Percentiles rank a stretch among this genome's conserved stretches.
Evolutionary conservation across 352 stramenopile species (phyloP).

Genomic region (Phytophthora nicotianae): DNA sequence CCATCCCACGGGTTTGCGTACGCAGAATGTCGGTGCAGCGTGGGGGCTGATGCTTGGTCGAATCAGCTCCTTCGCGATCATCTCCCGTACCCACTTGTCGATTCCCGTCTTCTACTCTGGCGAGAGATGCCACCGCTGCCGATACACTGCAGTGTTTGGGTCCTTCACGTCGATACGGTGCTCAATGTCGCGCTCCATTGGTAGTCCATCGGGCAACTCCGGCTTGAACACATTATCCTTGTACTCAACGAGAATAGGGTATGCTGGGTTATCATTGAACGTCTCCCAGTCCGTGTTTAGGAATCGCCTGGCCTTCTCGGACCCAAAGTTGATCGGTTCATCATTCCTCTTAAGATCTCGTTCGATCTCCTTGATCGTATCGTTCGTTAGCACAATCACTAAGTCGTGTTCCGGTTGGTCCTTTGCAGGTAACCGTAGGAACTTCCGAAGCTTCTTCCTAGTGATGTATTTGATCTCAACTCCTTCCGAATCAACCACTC

Average conservation of each 20-base stretch:
- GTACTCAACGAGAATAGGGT: neutral
- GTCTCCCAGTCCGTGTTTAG: neutral
- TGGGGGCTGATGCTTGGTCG: slow-evolving; percentile 28
- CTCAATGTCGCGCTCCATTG: neutral
- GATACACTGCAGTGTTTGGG: neutral
- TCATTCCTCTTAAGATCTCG: slow-evolving; percentile 1
- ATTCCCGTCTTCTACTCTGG: neutral
- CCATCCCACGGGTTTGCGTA: slow-evolving; percentile 34
- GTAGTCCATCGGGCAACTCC: no score
- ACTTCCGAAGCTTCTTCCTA: slow-evolving; percentile 23
- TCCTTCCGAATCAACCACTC: slow-evolving; percentile 13
- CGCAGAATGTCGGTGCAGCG: slow-evolving; percentile 32
- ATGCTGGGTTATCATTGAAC: neutral
- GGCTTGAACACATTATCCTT: neutral
- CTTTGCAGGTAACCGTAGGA: slow-evolving; percentile 11
- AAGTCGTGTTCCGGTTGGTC: slow-evolving; percentile 7
- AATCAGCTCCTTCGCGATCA: slow-evolving; percentile 11
- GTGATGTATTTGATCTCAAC: slow-evolving; percentile 26
- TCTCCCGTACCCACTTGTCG: neutral
- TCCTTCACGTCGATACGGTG: neutral
- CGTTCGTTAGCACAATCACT: slow-evolving; percentile 20
- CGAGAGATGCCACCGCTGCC: neutral
- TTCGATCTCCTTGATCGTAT: slow-evolving; percentile 17
- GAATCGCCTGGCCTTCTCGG: slow-evolving; percentile 16
- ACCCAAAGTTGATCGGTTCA: slow-evolving; percentile 10